phyloP scores from a whole-genome alignment of 2,329 filamentous ascomycete genomes.

The Rhytidhysteron rufulum region DNA sequence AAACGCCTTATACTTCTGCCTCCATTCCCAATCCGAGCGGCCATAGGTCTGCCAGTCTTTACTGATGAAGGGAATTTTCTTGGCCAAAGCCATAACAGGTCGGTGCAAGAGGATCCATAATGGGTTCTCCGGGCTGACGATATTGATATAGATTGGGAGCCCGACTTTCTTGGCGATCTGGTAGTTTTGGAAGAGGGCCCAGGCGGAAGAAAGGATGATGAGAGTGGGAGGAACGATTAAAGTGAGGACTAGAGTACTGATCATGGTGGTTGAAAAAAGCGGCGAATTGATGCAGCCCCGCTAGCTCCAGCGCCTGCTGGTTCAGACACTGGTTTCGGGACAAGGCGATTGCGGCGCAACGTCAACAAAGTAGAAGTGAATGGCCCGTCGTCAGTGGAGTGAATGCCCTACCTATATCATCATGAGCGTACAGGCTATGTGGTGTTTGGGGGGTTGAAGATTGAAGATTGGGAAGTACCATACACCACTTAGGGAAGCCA shows the following conservation, averaged over 20 bases:
- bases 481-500: no score
- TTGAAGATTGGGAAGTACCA: no score
- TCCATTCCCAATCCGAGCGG: constrained; percentile 20
- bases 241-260: neutral
- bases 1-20: constrained; percentile 10
- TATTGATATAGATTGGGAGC: constrained; percentile 14
- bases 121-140: constrained; percentile 19
- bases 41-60: constrained; percentile 18
- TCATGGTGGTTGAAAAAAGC: no score
- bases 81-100: constrained; percentile 9
- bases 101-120: constrained; percentile 17
- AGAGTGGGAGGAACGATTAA: constrained; percentile 1
- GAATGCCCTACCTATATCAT: no score
- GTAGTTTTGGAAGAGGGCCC: constrained; percentile 11
- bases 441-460: no score
- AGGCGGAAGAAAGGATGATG: constrained; percentile 1
- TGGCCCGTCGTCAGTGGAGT: no score
- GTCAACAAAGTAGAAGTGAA: no score
- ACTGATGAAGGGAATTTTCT: constrained; percentile 13
- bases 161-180: constrained; percentile 11
- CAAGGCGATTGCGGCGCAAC: no score
- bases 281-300: no score
- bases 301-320: no score
- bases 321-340: no score
- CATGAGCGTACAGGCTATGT: no score